Evolutionary conservation across 139 green algal genomes (phyloP).

Genomic region (Yamagishiella unicocca): DNA sequence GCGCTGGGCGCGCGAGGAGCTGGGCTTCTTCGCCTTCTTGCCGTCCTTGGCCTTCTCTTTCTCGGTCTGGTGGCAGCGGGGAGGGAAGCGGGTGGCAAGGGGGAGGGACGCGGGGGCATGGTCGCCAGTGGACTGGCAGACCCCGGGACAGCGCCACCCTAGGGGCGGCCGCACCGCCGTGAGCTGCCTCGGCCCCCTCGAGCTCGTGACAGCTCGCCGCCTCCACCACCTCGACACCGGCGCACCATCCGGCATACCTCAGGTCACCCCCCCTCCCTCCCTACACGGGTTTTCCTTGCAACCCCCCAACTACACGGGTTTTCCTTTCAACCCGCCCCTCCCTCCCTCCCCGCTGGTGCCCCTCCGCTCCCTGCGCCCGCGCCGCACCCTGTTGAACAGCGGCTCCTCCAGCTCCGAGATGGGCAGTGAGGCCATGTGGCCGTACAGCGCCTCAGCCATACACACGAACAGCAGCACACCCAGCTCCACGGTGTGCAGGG

Average conservation of each 20-base stretch:
- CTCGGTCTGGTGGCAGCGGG: conserved; percentile 7
- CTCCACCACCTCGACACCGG: no score
- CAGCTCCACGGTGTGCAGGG: conserved; percentile 17
- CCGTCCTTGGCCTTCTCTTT: conserved; percentile 47
- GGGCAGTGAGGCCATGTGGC: conserved; percentile 31
- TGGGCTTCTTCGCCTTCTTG: conserved; percentile 8
- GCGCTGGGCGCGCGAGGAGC: conserved; percentile 22
- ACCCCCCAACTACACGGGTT: no score
- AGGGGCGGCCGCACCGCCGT: no score
- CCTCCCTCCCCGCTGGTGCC: neutral
- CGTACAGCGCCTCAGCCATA: conserved; percentile 39
- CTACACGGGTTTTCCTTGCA: no score
- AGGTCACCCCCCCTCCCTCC: no score
- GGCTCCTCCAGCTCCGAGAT: conserved; percentile 44
- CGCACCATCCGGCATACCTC: no score
- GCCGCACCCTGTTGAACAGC: conserved; percentile 31
- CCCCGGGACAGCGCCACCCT: no score
- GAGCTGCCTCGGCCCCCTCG: no score
- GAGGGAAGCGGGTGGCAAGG: neutral
- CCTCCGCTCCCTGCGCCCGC: neutral
- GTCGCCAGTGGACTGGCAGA: no score
- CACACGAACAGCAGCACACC: conserved; percentile 20
- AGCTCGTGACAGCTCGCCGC: no score
- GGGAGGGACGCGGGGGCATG: neutral
- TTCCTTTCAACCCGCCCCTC: neutral